A percentile compares a stretch with the other conserved stretches of the same genome.
Evolutionary conservation across 768 basidiomycete genomes (phyloP).

Genomic region (Trametes coccinea): DNA sequence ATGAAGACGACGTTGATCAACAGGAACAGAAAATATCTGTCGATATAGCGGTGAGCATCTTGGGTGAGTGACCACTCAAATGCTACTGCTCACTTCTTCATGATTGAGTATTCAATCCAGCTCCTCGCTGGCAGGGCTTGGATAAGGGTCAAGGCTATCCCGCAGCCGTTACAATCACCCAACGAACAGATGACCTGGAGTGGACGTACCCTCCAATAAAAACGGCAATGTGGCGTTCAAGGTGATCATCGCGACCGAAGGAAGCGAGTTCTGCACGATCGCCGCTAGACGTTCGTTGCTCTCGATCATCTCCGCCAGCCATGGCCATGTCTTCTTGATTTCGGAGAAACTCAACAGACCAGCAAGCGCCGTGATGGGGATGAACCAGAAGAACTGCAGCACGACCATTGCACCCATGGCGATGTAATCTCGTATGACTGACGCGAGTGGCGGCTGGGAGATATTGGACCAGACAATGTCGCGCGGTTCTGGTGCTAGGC

Average conservation of each 20-base stretch:
- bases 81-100: constrained; percentile 72
- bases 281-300: constrained; percentile 77
- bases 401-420: constrained; percentile 69
- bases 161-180: constrained; percentile 3
- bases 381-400: constrained; percentile 87
- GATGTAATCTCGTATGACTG: constrained; percentile 67
- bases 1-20: constrained; percentile 93
- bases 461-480: constrained; percentile 97
- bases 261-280: constrained; percentile 92
- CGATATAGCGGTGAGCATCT: neutral
- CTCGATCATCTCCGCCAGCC: constrained; percentile 85
- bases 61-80: constrained; percentile 1
- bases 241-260: constrained; percentile 85
- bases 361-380: constrained; percentile 87
- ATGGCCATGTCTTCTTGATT: constrained; percentile 87
- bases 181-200: neutral
- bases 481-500: constrained; percentile 87
- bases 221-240: constrained; percentile 90
- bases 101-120: constrained; percentile 88
- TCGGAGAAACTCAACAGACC: constrained; percentile 89
- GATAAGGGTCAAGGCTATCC: constrained; percentile 71
- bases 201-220: constrained; percentile 71
- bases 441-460: constrained; percentile 56
- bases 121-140: constrained; percentile 90
- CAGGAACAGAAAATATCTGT: constrained; percentile 91